Evolutionary conservation across 306 rosid species (phyloP).

Genomic region (Cucurbita maxima): DNA sequence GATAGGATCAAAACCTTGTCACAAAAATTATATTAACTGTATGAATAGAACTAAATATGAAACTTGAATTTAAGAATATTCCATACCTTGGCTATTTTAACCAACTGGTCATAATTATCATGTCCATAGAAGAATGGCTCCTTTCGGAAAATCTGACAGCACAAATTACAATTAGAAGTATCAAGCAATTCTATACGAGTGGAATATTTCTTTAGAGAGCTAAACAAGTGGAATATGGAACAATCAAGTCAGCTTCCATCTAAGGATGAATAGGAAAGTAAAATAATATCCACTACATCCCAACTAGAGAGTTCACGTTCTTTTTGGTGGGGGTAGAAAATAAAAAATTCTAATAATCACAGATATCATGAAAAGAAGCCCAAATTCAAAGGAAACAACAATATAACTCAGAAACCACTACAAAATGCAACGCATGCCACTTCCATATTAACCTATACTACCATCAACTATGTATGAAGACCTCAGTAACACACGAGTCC

Average conservation of each 20-base stretch:
- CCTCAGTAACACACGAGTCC: background rate
- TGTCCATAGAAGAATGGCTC: slow-evolving; percentile 98
- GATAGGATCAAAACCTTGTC: background rate
- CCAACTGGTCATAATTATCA: slow-evolving; percentile 54
- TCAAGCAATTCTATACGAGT: background rate
- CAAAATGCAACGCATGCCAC: background rate
- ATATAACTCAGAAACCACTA: background rate
- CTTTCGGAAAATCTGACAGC: slow-evolving; percentile 46
- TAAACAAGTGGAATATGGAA: background rate
- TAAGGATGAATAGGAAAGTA: background rate
- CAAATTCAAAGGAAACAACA: background rate
- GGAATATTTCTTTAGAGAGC: background rate
- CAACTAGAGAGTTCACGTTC: background rate
- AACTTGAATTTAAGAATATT: slow-evolving; percentile 7
- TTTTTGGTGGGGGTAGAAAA: background rate
- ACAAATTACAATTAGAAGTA: slow-evolving; percentile 28
- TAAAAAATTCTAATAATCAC: background rate
- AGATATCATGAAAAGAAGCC: background rate
- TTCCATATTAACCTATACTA: background rate
- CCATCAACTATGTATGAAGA: background rate
- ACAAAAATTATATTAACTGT: background rate
- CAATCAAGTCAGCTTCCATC: background rate
- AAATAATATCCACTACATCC: background rate
- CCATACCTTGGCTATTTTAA: slow-evolving; percentile 30
- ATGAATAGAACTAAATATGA: background rate